These are phyloP conservation scores for Brassica nigra DNA, from an alignment of 345 rosid species.

Conservation along the genomic window DNA sequence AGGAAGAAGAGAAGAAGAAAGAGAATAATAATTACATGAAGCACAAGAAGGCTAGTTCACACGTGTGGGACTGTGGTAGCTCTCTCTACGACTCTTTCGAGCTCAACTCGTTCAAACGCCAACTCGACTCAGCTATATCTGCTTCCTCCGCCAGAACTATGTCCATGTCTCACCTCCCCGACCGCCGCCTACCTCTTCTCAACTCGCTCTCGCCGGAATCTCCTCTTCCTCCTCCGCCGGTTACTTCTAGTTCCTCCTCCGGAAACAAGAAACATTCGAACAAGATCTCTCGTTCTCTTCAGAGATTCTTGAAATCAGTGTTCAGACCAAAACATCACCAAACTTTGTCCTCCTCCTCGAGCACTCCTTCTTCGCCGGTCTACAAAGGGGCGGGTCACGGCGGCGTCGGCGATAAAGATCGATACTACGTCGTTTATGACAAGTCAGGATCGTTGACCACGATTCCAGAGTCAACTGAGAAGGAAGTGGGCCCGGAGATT, in stretches of 20 bases:
- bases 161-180: slow-evolving; percentile 65
- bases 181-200: slow-evolving; percentile 31
- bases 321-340: slow-evolving; percentile 51
- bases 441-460: slow-evolving; percentile 77
- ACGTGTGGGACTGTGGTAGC: slow-evolving; percentile 87
- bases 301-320: slow-evolving; percentile 59
- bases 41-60: slow-evolving; percentile 45
- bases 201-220: slow-evolving; percentile 7
- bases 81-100: slow-evolving; percentile 85
- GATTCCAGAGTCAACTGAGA: slow-evolving; percentile 67
- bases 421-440: slow-evolving; percentile 55
- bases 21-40: slow-evolving; percentile 6
- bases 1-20: slow-evolving; percentile 28
- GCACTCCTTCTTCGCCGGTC: slow-evolving; percentile 29
- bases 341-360: slow-evolving; percentile 12
- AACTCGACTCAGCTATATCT: slow-evolving; percentile 77
- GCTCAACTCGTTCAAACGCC: slow-evolving; percentile 74
- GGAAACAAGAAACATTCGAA: slow-evolving; percentile 41
- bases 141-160: slow-evolving; percentile 52
- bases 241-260: slow-evolving; percentile 30
- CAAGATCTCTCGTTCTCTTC: slow-evolving; percentile 70
- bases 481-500: slow-evolving; percentile 58
- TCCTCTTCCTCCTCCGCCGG: slow-evolving; percentile 32
- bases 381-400: slow-evolving; percentile 32
- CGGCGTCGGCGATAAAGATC: slow-evolving; percentile 35